phyloP scores from a whole-genome alignment of 176 grass and related monocot species.

The Secale cereale region DNA sequence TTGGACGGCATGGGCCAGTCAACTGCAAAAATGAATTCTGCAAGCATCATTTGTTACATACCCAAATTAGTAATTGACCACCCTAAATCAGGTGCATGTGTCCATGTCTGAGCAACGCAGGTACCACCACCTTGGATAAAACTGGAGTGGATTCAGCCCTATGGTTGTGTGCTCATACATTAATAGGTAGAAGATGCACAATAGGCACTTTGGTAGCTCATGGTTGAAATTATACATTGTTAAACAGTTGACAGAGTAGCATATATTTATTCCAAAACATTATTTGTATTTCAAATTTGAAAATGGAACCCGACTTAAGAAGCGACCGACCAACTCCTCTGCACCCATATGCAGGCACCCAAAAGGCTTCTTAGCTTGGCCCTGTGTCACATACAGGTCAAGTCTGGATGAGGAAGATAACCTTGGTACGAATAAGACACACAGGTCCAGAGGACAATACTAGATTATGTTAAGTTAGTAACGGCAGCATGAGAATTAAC shows the following conservation, averaged over 20 bases:
- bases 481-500: not conserved
- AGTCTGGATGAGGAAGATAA: not conserved
- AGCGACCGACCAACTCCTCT: not conserved
- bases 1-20: not conserved
- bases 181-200: not conserved
- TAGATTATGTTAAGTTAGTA: not conserved
- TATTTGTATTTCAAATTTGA: too few relatives aligned
- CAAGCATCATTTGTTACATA: not conserved
- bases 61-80: not conserved
- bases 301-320: not conserved
- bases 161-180: not conserved
- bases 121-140: not conserved
- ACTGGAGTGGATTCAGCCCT: not conserved
- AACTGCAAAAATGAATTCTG: not conserved
- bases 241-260: not conserved
- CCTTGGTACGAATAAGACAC: not conserved
- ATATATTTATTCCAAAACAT: not conserved
- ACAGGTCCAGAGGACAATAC: not conserved
- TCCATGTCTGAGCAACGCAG: not conserved
- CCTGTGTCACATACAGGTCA: not conserved
- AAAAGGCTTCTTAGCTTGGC: not conserved
- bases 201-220: not conserved
- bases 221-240: not conserved
- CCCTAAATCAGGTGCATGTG: not conserved
- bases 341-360: not conserved